Conservation (phyloP, 2,329 filamentous ascomycete species). For the Colletotrichum siamense region DNA sequence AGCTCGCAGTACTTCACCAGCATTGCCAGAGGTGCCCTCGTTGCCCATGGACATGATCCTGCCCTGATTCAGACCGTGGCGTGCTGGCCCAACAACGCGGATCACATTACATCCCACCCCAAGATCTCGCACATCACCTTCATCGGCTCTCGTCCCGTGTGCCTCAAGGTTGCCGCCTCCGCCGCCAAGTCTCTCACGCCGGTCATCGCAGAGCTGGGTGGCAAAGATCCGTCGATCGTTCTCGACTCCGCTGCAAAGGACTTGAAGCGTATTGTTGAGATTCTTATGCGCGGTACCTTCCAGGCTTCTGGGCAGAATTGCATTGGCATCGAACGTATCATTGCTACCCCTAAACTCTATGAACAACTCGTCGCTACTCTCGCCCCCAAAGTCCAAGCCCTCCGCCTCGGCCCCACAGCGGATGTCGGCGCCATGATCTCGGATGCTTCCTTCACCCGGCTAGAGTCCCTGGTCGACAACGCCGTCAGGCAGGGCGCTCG, state of each 20-base stretch:
- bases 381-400: constrained; percentile 72
- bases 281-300: constrained; percentile 91
- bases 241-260: constrained; percentile 76
- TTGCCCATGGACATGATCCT: constrained; percentile 81
- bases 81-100: constrained; percentile 86
- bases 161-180: constrained; percentile 84
- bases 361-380: constrained; percentile 73
- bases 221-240: constrained; percentile 91
- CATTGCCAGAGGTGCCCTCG: constrained; percentile 79
- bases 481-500: constrained; percentile 81
- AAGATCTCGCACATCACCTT: constrained; percentile 91
- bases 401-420: constrained; percentile 78
- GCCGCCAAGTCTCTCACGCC: constrained; percentile 88
- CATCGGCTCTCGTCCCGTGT: constrained; percentile 88
- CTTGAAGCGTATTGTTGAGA: constrained; percentile 76
- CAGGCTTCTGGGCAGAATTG: constrained; percentile 97
- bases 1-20: constrained; percentile 81
- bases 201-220: constrained; percentile 88
- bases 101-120: constrained; percentile 83
- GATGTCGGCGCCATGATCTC: constrained; percentile 95
- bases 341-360: constrained; percentile 81
- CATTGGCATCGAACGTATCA: constrained; percentile 93
- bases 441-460: constrained; percentile 71
- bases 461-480: constrained; percentile 78
- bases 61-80: constrained; percentile 83